phyloP scores from a whole-genome alignment of 352 stramenopile genomes.

The Phytopythium cucurbitacearum region DNA sequence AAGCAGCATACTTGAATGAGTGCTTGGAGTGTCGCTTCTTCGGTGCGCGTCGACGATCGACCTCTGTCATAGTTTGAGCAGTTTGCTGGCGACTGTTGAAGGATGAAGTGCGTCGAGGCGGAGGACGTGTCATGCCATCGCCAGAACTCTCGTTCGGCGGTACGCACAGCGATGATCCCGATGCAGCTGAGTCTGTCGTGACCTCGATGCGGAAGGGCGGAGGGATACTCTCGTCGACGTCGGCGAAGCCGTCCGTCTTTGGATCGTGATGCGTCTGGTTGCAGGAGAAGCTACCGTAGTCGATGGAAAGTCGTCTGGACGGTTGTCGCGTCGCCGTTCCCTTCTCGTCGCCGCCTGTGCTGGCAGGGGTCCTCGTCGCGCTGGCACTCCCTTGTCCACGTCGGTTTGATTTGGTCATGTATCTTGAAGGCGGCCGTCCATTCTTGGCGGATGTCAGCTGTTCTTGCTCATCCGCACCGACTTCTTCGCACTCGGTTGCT shows the following conservation, averaged over 20 bases:
- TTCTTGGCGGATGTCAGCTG: slow-evolving; percentile 5
- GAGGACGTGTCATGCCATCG: background rate
- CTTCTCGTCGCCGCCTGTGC: too few species aligned
- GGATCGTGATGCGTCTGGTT: slow-evolving; percentile 71
- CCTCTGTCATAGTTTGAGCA: background rate
- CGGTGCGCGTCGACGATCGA: background rate
- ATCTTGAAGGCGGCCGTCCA: slow-evolving; percentile 63
- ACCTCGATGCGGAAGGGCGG: slow-evolving; percentile 81
- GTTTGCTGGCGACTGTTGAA: slow-evolving; percentile 44
- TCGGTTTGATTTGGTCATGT: slow-evolving; percentile 65
- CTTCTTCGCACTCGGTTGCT: background rate
- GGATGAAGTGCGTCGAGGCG: slow-evolving; percentile 26
- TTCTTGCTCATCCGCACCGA: background rate
- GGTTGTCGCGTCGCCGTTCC: background rate
- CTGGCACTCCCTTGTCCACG: slow-evolving; percentile 6
- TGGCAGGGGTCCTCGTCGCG: too few species aligned
- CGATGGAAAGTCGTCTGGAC: background rate
- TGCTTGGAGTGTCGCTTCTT: slow-evolving; percentile 1
- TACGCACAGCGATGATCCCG: slow-evolving; percentile 7
- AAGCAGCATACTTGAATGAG: slow-evolving; percentile 6
- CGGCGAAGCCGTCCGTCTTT: slow-evolving; percentile 72
- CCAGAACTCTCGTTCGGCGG: background rate
- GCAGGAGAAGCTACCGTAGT: slow-evolving; percentile 19
- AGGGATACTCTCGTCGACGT: slow-evolving; percentile 75
- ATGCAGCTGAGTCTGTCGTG: slow-evolving; percentile 35